These are phyloP conservation scores for Butyriboletus appendiculatus DNA, from an alignment of 1,284 basidiomycete species.

Conservation along the genomic window DNA sequence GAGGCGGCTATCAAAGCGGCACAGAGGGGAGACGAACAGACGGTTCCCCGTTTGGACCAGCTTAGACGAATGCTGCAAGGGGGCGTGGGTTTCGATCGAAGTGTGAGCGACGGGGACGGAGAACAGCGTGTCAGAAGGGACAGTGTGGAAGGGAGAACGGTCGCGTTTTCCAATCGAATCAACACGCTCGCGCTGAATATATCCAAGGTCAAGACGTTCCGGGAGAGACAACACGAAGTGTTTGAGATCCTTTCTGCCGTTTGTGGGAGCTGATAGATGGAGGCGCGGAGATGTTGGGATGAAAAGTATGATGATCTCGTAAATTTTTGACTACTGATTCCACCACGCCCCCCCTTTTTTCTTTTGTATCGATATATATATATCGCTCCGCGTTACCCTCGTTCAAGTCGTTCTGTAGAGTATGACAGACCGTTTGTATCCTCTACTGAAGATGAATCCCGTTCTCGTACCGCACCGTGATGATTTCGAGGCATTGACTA, in stretches of 20 bases:
- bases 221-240: conserved; percentile 67
- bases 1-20: conserved; percentile 50
- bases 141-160: conserved; percentile 60
- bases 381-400: not conserved
- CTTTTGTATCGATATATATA: conserved; percentile 16
- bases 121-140: conserved; percentile 34
- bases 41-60: conserved; percentile 59
- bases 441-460: not conserved
- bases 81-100: conserved; percentile 47
- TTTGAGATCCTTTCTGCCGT: conserved; percentile 54
- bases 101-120: conserved; percentile 25
- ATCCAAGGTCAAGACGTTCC: conserved; percentile 68
- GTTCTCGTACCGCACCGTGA: not conserved
- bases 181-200: conserved; percentile 70
- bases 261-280: conserved; percentile 14
- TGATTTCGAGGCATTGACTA: not conserved
- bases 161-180: conserved; percentile 71
- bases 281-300: too few relatives aligned
- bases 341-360: too few relatives aligned
- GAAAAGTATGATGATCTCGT: not conserved
- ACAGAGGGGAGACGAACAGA: conserved; percentile 43
- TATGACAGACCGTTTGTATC: conserved; percentile 1
- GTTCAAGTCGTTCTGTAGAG: conserved; percentile 6
- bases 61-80: conserved; percentile 59
- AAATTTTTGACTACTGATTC: not conserved